A percentile compares a stretch with the other conserved stretches of the same genome.
Evolutionary conservation across 345 rosid genomes (phyloP).

Genomic region (Euphorbia tirucalli): DNA sequence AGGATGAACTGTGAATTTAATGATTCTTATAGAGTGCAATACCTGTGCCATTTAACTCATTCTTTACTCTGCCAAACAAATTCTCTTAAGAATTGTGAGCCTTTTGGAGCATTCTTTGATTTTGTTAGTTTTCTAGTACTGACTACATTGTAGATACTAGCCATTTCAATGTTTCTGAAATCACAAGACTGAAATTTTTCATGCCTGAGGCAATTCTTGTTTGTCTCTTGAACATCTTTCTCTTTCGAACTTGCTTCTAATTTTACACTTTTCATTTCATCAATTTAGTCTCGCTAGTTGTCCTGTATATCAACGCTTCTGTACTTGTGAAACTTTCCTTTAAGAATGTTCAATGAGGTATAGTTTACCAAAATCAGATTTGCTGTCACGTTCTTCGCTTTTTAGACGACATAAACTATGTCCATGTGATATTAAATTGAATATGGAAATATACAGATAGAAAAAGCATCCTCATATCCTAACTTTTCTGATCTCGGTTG

Average conservation of each 20-base stretch:
- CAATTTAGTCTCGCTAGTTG: not conserved
- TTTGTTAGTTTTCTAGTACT: not conserved
- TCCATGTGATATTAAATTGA: not conserved
- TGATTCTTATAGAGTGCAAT: constrained; percentile 7
- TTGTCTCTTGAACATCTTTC: not conserved
- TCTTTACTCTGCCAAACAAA: not conserved
- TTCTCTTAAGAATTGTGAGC: not conserved
- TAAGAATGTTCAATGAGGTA: not conserved
- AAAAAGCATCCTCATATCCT: no score
- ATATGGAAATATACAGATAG: not conserved
- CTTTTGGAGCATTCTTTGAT: not conserved
- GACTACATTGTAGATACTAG: not conserved
- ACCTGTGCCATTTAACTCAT: not conserved
- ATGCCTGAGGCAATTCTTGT: not conserved
- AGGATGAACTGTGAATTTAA: constrained; percentile 42
- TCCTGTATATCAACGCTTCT: not conserved
- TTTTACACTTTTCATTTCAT: not conserved
- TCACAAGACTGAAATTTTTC: not conserved
- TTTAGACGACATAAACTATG: not conserved
- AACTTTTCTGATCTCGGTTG: no score
- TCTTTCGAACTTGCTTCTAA: not conserved
- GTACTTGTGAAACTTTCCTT: not conserved
- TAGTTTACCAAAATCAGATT: not conserved
- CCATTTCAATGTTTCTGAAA: not conserved
- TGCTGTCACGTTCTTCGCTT: not conserved